Conservation (phyloP, 2,329 filamentous ascomycete species). For the Teratosphaeria viscida region DNA sequence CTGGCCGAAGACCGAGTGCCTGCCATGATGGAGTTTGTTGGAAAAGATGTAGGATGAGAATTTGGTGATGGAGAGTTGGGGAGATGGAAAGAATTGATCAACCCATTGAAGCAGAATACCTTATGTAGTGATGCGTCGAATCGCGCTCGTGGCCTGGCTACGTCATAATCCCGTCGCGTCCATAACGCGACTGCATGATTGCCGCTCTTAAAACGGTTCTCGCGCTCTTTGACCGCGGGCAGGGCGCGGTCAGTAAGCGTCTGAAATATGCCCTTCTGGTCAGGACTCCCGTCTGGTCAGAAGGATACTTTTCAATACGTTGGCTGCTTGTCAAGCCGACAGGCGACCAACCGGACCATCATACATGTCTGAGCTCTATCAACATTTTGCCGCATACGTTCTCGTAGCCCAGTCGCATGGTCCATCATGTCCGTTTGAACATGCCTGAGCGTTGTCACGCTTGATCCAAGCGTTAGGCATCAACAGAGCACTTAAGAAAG, state of each 20-base stretch:
- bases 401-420: background rate
- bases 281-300: too few relatives aligned
- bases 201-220: too few relatives aligned
- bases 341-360: background rate
- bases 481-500: background rate
- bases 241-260: too few relatives aligned
- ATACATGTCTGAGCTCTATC: background rate
- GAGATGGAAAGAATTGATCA: background rate
- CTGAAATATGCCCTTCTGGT: too few relatives aligned
- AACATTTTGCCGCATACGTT: background rate
- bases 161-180: background rate
- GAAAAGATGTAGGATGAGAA: background rate
- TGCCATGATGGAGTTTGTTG: slow-evolving; percentile 13
- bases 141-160: background rate
- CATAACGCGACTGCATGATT: background rate
- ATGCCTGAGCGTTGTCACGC: background rate
- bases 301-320: too few relatives aligned
- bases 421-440: background rate
- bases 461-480: background rate
- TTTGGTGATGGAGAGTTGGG: background rate
- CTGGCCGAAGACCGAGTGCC: slow-evolving; percentile 22
- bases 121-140: background rate
- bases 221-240: background rate
- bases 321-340: background rate
- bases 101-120: background rate